These are phyloP conservation scores for Angomonas ambiguus DNA, from an alignment of 208 protist species.

Conservation along the genomic window DNA sequence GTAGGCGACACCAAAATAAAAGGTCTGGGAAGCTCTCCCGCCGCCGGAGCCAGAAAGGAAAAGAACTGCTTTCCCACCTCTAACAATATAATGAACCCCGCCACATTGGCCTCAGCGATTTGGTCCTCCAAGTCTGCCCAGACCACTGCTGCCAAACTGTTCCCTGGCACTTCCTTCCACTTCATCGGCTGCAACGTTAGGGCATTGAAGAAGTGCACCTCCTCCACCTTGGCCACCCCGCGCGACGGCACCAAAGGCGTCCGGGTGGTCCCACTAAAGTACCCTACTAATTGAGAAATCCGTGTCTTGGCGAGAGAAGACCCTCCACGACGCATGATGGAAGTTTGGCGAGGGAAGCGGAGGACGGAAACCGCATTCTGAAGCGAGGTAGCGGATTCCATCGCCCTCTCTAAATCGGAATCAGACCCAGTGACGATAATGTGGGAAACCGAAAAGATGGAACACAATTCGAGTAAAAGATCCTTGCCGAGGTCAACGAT, in stretches of 20 bases:
- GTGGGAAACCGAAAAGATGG: constrained; percentile 77
- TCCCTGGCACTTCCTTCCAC: constrained; percentile 42
- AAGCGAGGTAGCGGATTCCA: constrained; percentile 34
- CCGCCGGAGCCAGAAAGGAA: constrained; percentile 64
- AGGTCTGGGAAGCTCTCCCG: constrained; percentile 59
- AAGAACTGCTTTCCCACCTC: constrained; percentile 73
- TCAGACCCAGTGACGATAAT: constrained; percentile 66
- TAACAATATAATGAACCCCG: constrained; percentile 70
- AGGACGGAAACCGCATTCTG: constrained; percentile 42
- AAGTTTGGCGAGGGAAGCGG: constrained; percentile 35
- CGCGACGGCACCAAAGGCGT: constrained; percentile 51
- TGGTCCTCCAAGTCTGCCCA: constrained; percentile 59
- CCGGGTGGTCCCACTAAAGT: constrained; percentile 67
- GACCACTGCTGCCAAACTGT: constrained; percentile 58
- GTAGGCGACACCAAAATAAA: constrained; percentile 75
- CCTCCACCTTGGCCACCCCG: constrained; percentile 43
- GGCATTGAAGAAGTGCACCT: constrained; percentile 68
- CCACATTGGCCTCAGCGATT: constrained; percentile 57
- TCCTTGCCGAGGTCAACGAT: constrained; percentile 48
- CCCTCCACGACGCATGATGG: constrained; percentile 23
- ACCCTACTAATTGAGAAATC: constrained; percentile 38
- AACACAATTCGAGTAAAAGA: constrained; percentile 60
- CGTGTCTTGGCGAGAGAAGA: constrained; percentile 22
- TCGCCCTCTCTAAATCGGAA: constrained; percentile 39
- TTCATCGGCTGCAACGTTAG: constrained; percentile 45